Percentiles rank a stretch among this genome's conserved stretches.
Conservation (phyloP, 768 basidiomycete species). For the Nidularia sp. region DNA sequence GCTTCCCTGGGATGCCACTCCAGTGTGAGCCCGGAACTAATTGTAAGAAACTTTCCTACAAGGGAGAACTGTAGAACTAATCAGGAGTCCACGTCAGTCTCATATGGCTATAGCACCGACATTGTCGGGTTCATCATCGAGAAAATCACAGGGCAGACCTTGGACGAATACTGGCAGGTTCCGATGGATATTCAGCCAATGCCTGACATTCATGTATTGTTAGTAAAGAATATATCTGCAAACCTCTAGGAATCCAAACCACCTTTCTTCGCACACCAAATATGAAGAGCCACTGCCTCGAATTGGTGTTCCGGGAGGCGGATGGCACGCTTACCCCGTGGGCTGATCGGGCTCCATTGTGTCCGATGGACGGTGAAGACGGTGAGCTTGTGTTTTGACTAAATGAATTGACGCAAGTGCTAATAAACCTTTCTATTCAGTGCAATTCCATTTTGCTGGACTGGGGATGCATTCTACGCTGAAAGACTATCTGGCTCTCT, state of each 20-base stretch:
- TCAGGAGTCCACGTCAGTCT: slow-evolving; percentile 8
- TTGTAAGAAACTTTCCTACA: slow-evolving; percentile 11
- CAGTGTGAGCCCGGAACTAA: slow-evolving; percentile 22
- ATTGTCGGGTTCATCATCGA: slow-evolving; percentile 24
- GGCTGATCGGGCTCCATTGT: slow-evolving; percentile 9
- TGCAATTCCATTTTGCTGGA: slow-evolving; percentile 16
- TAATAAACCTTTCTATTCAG: slow-evolving; percentile 1
- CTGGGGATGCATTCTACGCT: slow-evolving; percentile 18
- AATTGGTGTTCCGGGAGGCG: slow-evolving; percentile 12
- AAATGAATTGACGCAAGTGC: background rate
- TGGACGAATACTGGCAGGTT: slow-evolving; percentile 23
- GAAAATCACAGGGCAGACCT: slow-evolving; percentile 17
- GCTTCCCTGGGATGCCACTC: slow-evolving; percentile 14
- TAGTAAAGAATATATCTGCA: slow-evolving; percentile 24
- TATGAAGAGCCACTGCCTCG: slow-evolving; percentile 11
- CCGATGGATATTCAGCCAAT: background rate
- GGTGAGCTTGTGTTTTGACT: background rate
- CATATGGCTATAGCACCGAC: slow-evolving; percentile 25
- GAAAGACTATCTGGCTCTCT: slow-evolving; percentile 19
- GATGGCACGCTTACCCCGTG: slow-evolving; percentile 13
- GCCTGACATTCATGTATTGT: background rate
- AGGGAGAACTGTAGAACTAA: no score
- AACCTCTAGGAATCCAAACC: slow-evolving; percentile 20
- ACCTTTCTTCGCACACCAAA: slow-evolving; percentile 22
- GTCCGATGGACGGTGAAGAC: background rate